phyloP scores from a whole-genome alignment of 768 basidiomycete genomes.

The Ramaria sp. region DNA sequence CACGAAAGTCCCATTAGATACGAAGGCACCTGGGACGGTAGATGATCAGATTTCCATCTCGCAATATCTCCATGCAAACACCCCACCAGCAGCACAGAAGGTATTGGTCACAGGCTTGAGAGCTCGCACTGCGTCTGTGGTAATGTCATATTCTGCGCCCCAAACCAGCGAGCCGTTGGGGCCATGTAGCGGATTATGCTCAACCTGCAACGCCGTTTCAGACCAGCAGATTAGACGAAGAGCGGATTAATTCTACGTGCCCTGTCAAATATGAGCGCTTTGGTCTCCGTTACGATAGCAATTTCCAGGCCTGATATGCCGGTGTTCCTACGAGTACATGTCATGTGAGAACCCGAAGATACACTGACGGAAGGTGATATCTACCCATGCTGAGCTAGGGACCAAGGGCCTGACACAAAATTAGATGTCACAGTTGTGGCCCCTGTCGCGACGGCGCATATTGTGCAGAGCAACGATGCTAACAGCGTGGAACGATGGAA shows the following conservation, averaged over 20 bases:
- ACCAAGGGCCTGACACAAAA: neutral
- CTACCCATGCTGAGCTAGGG: neutral
- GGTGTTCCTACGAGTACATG: neutral
- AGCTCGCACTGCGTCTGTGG: neutral
- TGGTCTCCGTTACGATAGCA: conserved; percentile 2
- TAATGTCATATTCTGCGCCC: conserved; percentile 3
- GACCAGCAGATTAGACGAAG: neutral
- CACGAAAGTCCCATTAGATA: conserved; percentile 4
- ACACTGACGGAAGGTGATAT: neutral
- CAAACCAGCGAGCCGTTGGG: neutral
- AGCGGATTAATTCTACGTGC: neutral
- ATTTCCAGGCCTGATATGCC: neutral
- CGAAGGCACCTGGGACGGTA: neutral
- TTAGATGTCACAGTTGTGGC: too few species aligned
- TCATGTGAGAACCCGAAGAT: neutral
- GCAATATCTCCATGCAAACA: neutral
- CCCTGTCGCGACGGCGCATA: neutral
- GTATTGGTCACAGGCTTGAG: neutral
- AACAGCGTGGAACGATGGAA: neutral
- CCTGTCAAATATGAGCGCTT: conserved; percentile 2
- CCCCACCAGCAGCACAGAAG: conserved; percentile 2
- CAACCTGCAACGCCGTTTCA: neutral
- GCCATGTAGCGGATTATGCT: neutral
- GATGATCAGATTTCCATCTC: neutral
- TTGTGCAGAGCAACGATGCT: neutral